Evolutionary conservation across 768 basidiomycete genomes (phyloP), one percentile per base, ranked within the genome.

Genomic region (Psilocybe subaeruginosa): DNA sequence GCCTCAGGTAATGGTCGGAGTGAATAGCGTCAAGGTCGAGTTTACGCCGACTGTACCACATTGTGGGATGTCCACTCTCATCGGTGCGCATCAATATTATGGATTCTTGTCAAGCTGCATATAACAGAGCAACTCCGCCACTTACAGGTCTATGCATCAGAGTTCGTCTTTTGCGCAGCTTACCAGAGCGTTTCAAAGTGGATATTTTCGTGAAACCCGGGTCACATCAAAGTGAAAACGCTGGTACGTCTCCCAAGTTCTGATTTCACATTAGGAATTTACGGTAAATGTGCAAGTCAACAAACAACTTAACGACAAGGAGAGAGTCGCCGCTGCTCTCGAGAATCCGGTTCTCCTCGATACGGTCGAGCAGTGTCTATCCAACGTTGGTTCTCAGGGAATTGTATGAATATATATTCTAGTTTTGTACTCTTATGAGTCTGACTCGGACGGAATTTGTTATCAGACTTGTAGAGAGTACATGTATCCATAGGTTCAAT

Each of bases 281-380:
- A 56, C 47, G 29, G 49, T 59, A 49, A 8, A 41, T 19, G n/a
- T 39, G 33, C 45, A n/a, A 97, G 97, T 99, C 9, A 99, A 99
- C 76, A 98, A 98, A 73, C 97, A 99, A 70, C 81, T 99, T 35
- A 99, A 99, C 69, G 97, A 99, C 78, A 99, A 99, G 75, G 97
- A 99, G 76, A 84, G 97, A 43, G 97, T 99, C 1, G 95, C 95
- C 27, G 97, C 97, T 9, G 97, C 97, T 1, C 81, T 99, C 51
- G 97, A 99, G 75, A 99, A 99, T 75, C 83, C 87, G 2, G 84
- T 90, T 30, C 82, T 99, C 4, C 72, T 98, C 1, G 90, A 91
- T 57, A 93, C 93, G 0, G 86, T 99, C 8, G 96, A 99, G 72
- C 88, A 89, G 60, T 78, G 80, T 49, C 74, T 83, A 7, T 70